A percentile compares a stretch with the other conserved stretches of the same genome.
Conservation (phyloP, 1,284 basidiomycete genomes). For the Cutaneotrichosporon mucoides region DNA sequence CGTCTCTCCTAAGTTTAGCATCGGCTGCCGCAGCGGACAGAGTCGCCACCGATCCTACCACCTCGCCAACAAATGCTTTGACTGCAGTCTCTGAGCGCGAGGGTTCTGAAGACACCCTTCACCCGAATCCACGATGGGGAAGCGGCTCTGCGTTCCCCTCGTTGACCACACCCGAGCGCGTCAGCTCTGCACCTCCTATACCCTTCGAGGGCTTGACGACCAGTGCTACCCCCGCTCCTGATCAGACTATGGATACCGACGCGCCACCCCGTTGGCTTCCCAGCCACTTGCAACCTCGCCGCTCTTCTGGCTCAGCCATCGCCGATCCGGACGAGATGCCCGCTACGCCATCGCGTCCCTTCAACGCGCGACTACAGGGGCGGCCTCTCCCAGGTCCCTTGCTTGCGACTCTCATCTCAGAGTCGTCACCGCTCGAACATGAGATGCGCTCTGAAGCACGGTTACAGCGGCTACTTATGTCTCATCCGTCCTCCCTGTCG, state of each 20-base stretch:
- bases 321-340: neutral
- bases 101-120: neutral
- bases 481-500: constrained; percentile 38
- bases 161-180: constrained; percentile 21
- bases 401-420: constrained; percentile 44
- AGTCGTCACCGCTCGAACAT: constrained; percentile 41
- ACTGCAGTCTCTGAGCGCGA: neutral
- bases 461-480: constrained; percentile 36
- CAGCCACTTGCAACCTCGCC: neutral
- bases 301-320: neutral
- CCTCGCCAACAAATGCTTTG: neutral
- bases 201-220: constrained; percentile 25
- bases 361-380: constrained; percentile 21
- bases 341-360: neutral
- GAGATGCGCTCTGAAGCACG: constrained; percentile 47
- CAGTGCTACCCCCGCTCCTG: constrained; percentile 27
- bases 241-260: constrained; percentile 7
- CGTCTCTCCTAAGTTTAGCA: constrained; percentile 29
- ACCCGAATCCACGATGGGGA: constrained; percentile 25
- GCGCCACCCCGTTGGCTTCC: constrained; percentile 6
- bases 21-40: neutral
- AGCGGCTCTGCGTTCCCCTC: constrained; percentile 11
- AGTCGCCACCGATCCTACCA: neutral
- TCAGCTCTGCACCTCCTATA: constrained; percentile 30
- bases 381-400: constrained; percentile 39